phyloP scores from a whole-genome alignment of 306 rosid genomes.

The Benincasa hispida region DNA sequence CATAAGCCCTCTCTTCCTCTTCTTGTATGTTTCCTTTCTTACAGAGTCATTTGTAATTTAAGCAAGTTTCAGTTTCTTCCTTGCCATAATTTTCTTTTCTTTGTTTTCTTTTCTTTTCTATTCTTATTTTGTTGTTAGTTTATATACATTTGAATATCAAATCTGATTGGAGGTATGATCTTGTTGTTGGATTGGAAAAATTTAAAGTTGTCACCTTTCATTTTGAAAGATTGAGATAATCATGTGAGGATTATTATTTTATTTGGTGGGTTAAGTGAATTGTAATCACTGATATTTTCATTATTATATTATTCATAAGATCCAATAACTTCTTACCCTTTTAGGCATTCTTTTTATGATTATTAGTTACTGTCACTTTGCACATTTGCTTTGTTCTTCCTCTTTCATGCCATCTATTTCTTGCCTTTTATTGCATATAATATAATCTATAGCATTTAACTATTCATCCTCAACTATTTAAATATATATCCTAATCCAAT shows the following conservation, averaged over 20 bases:
- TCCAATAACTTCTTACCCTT: neutral
- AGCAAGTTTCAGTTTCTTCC: slow-evolving; percentile 39
- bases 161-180: neutral
- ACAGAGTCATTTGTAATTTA: slow-evolving; percentile 24
- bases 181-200: neutral
- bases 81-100: slow-evolving; percentile 20
- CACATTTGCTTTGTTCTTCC: neutral
- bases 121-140: neutral
- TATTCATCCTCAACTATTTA: neutral
- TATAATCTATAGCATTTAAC: neutral
- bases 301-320: neutral
- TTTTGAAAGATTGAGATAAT: neutral
- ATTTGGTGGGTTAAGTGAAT: neutral
- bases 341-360: neutral
- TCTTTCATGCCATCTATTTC: neutral
- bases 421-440: neutral
- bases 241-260: neutral
- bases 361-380: neutral
- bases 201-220: neutral
- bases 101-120: neutral
- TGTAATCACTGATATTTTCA: neutral
- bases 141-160: neutral
- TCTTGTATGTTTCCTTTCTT: slow-evolving; percentile 45
- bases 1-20: slow-evolving; percentile 47
- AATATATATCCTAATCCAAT: no score